These are phyloP conservation scores for Thelonectria discophora DNA, from an alignment of 2,329 filamentous ascomycete species.

Conservation along the genomic window DNA sequence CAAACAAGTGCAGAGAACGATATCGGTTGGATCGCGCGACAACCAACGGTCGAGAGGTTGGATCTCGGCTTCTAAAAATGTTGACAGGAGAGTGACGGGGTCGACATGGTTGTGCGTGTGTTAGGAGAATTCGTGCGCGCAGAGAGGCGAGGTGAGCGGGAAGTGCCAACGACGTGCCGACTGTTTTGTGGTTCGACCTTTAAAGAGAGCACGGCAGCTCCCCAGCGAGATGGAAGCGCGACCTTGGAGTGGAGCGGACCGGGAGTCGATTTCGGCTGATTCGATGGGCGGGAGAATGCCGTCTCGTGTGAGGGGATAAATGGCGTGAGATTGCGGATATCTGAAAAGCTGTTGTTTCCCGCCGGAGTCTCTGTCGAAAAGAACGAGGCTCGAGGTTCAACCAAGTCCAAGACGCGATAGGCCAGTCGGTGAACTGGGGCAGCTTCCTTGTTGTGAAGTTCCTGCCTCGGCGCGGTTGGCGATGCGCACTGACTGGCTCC, in stretches of 20 bases:
- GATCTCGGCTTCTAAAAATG: conserved; percentile 18
- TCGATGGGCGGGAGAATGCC: neutral
- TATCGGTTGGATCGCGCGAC: conserved; percentile 18
- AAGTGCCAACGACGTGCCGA: neutral
- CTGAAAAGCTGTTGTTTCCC: neutral
- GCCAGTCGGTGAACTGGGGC: neutral
- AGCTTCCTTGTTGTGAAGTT: neutral
- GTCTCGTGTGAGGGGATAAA: neutral
- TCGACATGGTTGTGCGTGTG: conserved; percentile 19
- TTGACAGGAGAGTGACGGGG: conserved; percentile 4
- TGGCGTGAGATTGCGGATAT: neutral
- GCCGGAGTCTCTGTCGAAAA: neutral
- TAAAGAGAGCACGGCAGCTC: neutral
- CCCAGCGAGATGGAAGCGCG: neutral
- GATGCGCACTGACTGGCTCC: neutral
- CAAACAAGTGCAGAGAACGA: conserved; percentile 4
- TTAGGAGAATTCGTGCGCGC: conserved; percentile 2
- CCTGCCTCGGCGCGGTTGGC: neutral
- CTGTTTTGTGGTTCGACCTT: conserved; percentile 4
- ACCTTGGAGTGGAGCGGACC: neutral
- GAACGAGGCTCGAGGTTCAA: neutral
- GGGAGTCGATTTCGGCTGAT: neutral
- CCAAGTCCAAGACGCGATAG: neutral
- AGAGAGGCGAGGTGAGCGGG: conserved; percentile 1
- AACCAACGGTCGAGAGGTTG: neutral